A percentile compares a stretch with the other conserved stretches of the same genome.
Conservation (phyloP, 2,329 filamentous ascomycete species). For the Penicillium brevicompactum region DNA sequence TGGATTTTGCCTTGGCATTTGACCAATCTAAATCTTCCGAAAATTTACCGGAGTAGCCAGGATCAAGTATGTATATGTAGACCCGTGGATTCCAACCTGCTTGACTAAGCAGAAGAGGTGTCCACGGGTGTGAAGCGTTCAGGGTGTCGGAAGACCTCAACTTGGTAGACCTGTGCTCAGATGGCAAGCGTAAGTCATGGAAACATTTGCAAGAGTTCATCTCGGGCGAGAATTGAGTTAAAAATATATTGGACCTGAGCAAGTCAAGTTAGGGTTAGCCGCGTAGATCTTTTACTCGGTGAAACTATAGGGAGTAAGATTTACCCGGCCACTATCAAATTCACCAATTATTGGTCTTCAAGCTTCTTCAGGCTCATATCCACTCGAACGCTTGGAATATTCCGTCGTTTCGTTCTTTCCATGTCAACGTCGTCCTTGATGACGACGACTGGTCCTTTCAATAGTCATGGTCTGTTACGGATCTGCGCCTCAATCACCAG, state of each 20-base stretch:
- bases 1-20: not conserved
- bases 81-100: not conserved
- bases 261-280: not conserved
- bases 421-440: not conserved
- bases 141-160: too few species aligned
- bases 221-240: not conserved
- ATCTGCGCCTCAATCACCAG: not conserved
- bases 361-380: not conserved
- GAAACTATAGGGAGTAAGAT: not conserved
- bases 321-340: slow-evolving; percentile 5
- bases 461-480: slow-evolving; percentile 1
- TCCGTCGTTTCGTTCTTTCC: not conserved
- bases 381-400: not conserved
- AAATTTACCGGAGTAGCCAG: not conserved
- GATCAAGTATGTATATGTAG: not conserved
- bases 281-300: not conserved
- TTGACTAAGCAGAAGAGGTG: too few species aligned
- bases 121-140: too few species aligned
- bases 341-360: not conserved
- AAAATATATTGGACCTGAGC: not conserved
- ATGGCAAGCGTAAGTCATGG: too few species aligned
- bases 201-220: too few species aligned
- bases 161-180: too few species aligned
- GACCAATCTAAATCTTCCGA: not conserved
- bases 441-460: slow-evolving; percentile 1